Evolutionary conservation across 2,329 filamentous ascomycete species (phyloP), one percentile per base, ranked within the genome.

Genomic region (Aureobasidium sp.): DNA sequence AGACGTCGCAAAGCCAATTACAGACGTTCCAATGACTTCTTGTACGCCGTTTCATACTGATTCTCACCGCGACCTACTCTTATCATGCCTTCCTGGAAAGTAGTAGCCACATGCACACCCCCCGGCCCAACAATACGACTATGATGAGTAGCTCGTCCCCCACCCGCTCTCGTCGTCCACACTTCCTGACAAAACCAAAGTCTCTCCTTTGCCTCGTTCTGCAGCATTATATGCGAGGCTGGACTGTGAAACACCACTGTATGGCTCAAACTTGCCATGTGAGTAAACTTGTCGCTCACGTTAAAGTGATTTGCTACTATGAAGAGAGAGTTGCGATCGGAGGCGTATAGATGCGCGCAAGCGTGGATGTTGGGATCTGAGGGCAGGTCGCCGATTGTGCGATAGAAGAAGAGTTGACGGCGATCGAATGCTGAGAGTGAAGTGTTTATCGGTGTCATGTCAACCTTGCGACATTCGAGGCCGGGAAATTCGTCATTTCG

Each of bases 301-400:
- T 76, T 76, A n/a, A 80, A 68, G 16, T 81, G 77, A 25, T 80
- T 80, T 2, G 79, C 74, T 2, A 83, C 76, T 48, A 83, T 70
- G 68, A 79, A 78, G 13, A 84, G 70, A n/a, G 79, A 79, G 62
- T 84, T 84, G 29, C 79, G 77, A 65, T 84, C 83, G 37, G 78
- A 81, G 0, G 81, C 78, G 66, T 83, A 85, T 45, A 84, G 72
- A 68, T 85, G 83, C 3, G 81, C 81, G 65, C 79, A 82, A 1
- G 81, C 78, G 65, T 84, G 82, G 21, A 85, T 69, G 65, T 85
- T 85, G 34, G 80, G 71, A 63, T 76, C 69, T 5, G 62, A 44
- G 3, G 72, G 67, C 39, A 74, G 65, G 2, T 67, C 63, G 15
- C 78, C 78, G 29, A 78, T 73, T 0, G 78, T 68, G 3, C 74